phyloP scores from a whole-genome alignment of 2,329 filamentous ascomycete species.

The Lachnellula hyalina region DNA sequence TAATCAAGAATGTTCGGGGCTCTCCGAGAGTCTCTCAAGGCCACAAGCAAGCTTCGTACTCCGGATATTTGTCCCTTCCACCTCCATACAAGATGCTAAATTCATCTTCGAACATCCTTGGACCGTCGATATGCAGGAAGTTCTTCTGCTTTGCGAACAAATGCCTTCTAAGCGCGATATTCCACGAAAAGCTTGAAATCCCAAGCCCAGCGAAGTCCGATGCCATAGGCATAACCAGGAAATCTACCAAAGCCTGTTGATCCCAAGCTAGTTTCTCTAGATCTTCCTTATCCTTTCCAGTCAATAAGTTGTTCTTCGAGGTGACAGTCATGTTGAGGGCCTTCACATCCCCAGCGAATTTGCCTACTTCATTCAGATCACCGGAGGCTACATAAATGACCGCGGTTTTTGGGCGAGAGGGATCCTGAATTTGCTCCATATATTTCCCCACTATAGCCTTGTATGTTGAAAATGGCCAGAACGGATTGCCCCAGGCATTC shows the following conservation, averaged over 20 bases:
- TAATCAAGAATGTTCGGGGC: too few relatives aligned
- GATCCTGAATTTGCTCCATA: constrained; percentile 33
- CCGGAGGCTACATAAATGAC: constrained; percentile 42
- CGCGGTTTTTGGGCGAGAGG: constrained; percentile 27
- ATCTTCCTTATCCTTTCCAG: constrained; percentile 27
- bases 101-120: constrained; percentile 17
- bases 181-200: constrained; percentile 42
- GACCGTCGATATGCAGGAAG: constrained; percentile 10
- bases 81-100: constrained; percentile 17
- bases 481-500: constrained; percentile 16
- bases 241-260: constrained; percentile 45
- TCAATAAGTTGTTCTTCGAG: constrained; percentile 38
- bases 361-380: constrained; percentile 34
- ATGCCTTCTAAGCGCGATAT: constrained; percentile 35
- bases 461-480: constrained; percentile 31
- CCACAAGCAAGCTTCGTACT: constrained; percentile 18
- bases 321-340: constrained; percentile 40
- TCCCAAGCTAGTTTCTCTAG: constrained; percentile 38
- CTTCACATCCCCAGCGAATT: constrained; percentile 26
- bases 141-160: constrained; percentile 6
- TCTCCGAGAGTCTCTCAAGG: constrained; percentile 3
- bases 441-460: constrained; percentile 32
- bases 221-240: constrained; percentile 41
- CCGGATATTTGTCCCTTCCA: constrained; percentile 10
- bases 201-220: constrained; percentile 39